Conservation (phyloP, 805 yeast species). For the Cyberlindnera meyerae region DNA sequence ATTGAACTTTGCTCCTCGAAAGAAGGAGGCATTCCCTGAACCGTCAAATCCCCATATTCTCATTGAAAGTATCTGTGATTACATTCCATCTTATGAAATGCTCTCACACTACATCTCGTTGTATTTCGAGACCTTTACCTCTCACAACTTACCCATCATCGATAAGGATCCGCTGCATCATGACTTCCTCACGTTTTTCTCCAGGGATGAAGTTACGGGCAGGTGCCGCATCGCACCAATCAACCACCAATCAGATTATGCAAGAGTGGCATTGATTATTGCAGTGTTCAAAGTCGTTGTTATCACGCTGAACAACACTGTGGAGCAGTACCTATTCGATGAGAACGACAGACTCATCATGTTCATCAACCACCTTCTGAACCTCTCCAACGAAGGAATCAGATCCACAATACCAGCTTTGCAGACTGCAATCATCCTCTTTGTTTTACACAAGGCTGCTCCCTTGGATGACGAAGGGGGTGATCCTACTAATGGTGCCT, state of each 20-base stretch:
- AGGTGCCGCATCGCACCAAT: constrained; percentile 7
- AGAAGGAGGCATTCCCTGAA: constrained; percentile 9
- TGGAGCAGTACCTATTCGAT: constrained; percentile 7
- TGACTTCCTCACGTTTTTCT: constrained; percentile 18
- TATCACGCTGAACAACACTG: constrained; percentile 6
- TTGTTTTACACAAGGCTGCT: constrained; percentile 13
- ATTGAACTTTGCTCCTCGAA: constrained; percentile 7
- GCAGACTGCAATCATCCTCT: constrained; percentile 18
- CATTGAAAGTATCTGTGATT: constrained; percentile 11
- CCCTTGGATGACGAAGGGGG: constrained; percentile 23
- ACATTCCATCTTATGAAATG: constrained; percentile 19
- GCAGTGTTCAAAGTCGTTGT: constrained; percentile 10
- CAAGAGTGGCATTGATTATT: constrained; percentile 19
- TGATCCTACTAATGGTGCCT: constrained; percentile 16
- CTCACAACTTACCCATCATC: constrained; percentile 13
- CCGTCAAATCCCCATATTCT: constrained; percentile 11
- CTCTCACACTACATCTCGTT: constrained; percentile 13
- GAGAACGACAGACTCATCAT: constrained; percentile 12
- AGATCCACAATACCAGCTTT: constrained; percentile 20
- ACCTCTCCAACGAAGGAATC: constrained; percentile 8
- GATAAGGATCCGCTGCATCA: constrained; percentile 10
- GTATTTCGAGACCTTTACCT: constrained; percentile 18
- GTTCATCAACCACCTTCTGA: constrained; percentile 15
- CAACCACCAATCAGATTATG: constrained; percentile 16
- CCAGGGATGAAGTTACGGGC: constrained; percentile 4